phyloP scores from a whole-genome alignment of 805 yeast genomes.

The Barnettozyma sucrosica region DNA sequence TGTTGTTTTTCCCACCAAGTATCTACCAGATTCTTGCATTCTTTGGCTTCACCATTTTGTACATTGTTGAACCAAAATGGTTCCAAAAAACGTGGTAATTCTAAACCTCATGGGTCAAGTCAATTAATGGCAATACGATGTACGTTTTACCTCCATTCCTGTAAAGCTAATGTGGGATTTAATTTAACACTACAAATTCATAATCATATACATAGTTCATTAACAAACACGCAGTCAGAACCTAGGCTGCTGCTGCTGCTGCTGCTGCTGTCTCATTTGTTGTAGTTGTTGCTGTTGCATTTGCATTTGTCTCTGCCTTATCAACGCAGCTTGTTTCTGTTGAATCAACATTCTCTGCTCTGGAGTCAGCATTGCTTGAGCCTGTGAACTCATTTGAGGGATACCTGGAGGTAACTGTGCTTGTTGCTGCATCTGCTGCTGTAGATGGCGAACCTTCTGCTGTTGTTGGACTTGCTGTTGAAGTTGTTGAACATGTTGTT shows the following conservation, averaged over 20 bases:
- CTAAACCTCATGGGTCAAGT: too few relatives aligned
- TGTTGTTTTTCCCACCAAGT: slow-evolving; percentile 19
- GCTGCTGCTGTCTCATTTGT: slow-evolving; percentile 7
- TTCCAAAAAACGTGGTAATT: slow-evolving; percentile 12
- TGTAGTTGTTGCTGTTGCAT: slow-evolving; percentile 1
- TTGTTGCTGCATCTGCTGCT: background rate
- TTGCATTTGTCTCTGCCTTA: slow-evolving; percentile 7
- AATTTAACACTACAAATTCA: background rate
- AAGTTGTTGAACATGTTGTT: slow-evolving; percentile 13
- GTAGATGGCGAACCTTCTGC: background rate
- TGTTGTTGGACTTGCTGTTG: slow-evolving; percentile 19
- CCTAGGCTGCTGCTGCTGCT: slow-evolving; percentile 2
- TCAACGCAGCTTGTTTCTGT: slow-evolving; percentile 4
- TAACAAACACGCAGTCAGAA: background rate
- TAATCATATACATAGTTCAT: background rate
- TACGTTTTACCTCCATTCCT: too few relatives aligned
- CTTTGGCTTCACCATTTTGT: slow-evolving; percentile 7
- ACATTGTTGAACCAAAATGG: slow-evolving; percentile 13
- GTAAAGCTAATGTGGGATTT: too few relatives aligned
- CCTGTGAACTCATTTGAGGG: slow-evolving; percentile 1
- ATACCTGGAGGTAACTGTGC: background rate
- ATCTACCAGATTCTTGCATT: slow-evolving; percentile 14
- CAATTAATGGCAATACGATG: background rate
- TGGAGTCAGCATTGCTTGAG: slow-evolving; percentile 7
- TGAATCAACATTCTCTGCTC: slow-evolving; percentile 9